Evolutionary conservation across 2,329 filamentous ascomycete genomes (phyloP), one percentile per base, ranked within the genome.

Genomic region (Eutypella sp.): DNA sequence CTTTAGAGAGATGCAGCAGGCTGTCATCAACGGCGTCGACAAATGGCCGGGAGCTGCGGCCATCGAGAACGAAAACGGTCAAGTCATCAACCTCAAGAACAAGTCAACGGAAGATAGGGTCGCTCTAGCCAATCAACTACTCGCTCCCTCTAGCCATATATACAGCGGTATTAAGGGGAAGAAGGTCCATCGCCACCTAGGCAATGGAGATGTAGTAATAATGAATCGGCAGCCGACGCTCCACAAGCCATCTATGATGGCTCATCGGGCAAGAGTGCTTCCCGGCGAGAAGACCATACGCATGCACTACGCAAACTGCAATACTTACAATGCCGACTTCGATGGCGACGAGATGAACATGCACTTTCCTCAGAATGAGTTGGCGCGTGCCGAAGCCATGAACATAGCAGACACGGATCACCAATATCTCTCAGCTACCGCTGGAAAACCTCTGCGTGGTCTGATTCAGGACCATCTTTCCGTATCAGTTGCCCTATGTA

Each of bases 271-370:
- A 42, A 82, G 91, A 49, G 92, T 99, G 5, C 72, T 99, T 16
- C 88, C 89, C 0, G 91, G 90, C 29, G 95, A 99, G 67, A 95
- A 95, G 70, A 97, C 93, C 0, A 91, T 99, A 64, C 90, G 93
- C 55, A 97, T 99, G 92, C 93, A 99, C 72, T 99, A 99, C 69
- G 92, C 93, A 59, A 99, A 99, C 66, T 97, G 93, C 67, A 99
- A 99, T 62, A 96, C 93, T 1, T 99, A 99, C 75, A 99, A 99
- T 59, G 93, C 93, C 25, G 93, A 99, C 76, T 99, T 99, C 62
- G 95, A 99, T 61, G 93, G 93, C 66, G 93, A 99, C 64, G 93
- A 99, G 68, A 99, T 99, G 93, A 99, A 99, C 67, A 95, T 99
- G 91, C 93, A 99, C 69, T 97, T 99, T 61, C 93, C 93, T 1